Evolutionary conservation across 495 filamentous ascomycete species (phyloP), one percentile per base, ranked within the genome.

Genomic region (Mytilinidion resinicola): DNA sequence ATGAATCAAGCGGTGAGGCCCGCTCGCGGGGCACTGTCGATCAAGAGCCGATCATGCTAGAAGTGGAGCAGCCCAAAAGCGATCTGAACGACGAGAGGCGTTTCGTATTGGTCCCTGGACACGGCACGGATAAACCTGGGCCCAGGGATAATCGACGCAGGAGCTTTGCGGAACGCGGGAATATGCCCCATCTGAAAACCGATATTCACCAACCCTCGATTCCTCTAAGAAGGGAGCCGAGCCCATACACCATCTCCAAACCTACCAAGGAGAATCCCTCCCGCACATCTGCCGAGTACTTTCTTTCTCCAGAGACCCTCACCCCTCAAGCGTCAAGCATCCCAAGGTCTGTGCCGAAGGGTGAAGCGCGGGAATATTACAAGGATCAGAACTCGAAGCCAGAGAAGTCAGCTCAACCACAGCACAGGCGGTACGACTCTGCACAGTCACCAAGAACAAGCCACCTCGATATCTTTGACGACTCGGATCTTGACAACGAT

Each of bases 1-100:
- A 61, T 17, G 63, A 66, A 17, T 46, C 53, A 19, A 48, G 62
- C 51, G 61, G 68, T 61, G 70, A 71, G 47, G 66, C 51, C 12
- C 50, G 20, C 47, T 55, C 53, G 51, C 69, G 72, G 38, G 72
- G 72, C 34, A 66, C 56, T 37, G 58, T 74, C 61, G 71, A 73
- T 62, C 72, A 74, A 49, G 67, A 72, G 42, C 71, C 72, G n/a
- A 63, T 74, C 14, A 63, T 74, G 34, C 41, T 70, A 35, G 71
- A 69, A 33, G 60, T 67, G 44, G 58, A 66, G 20, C 65, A 44
- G 21, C 56, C 53, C 7, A 53, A 43, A 39, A 17, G 36, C 30
- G 34, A 51, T 10, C 39, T 30, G 30, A 65, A 55, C 48, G 51
- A 64, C 58, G 67, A 73, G 30, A 42, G 67, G 10, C 65, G 67